Percentiles rank a stretch among this genome's conserved stretches.
These are phyloP conservation scores for Lophiotrema nucula DNA, from an alignment of 495 filamentous ascomycete species.

Conservation along the genomic window DNA sequence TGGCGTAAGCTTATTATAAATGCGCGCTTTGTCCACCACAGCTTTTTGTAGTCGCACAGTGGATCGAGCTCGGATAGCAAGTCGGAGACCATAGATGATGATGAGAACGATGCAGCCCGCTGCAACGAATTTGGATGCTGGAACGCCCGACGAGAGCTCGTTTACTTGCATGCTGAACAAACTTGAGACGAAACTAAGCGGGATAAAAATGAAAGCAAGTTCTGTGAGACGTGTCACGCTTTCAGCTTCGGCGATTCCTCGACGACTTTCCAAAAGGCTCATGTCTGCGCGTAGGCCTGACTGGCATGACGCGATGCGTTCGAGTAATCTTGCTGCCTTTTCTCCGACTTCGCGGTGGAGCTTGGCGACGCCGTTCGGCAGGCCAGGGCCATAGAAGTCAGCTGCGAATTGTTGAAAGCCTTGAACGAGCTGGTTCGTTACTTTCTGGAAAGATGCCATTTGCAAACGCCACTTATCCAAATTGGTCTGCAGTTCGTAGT, in stretches of 20 bases:
- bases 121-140: neutral
- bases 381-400: neutral
- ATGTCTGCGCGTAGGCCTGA: neutral
- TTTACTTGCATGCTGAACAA: neutral
- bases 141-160: neutral
- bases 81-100: neutral
- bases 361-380: neutral
- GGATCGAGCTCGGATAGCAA: neutral
- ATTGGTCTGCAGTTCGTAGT: neutral
- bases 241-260: neutral
- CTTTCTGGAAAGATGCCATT: neutral
- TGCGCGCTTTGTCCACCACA: neutral
- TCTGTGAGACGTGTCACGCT: neutral
- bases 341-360: neutral
- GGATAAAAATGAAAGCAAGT: neutral
- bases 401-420: neutral
- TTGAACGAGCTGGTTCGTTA: neutral
- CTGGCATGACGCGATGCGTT: neutral
- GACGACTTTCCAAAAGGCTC: neutral
- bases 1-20: neutral
- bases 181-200: neutral
- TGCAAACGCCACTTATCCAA: neutral
- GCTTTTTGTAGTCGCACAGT: neutral
- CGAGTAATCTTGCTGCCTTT: neutral
- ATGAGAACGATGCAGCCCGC: neutral